phyloP scores from a whole-genome alignment of 768 basidiomycete species.

The Leucosporidium creatinivorum region DNA sequence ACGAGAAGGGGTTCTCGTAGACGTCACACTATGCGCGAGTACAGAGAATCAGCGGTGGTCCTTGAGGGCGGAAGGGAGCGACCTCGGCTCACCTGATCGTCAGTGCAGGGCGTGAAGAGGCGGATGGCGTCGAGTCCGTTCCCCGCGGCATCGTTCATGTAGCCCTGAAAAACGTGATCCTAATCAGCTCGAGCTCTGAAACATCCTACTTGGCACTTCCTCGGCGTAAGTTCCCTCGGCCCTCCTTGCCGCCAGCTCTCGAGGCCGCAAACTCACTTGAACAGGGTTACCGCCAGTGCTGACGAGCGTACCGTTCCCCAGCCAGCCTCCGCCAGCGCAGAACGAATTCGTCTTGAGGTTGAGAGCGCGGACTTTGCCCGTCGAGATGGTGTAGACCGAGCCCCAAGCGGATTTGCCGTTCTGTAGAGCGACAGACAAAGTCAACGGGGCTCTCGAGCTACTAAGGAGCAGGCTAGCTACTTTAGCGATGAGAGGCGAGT shows the following conservation, averaged over 20 bases:
- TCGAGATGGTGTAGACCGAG: slow-evolving; percentile 24
- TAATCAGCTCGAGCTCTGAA: too few relatives aligned
- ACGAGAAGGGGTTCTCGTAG: slow-evolving; percentile 69
- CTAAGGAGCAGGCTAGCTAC: not conserved
- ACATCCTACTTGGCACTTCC: too few relatives aligned
- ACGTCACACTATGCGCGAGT: slow-evolving; percentile 53
- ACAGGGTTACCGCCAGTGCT: slow-evolving; percentile 35
- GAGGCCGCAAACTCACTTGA: slow-evolving; percentile 13
- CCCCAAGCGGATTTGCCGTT: slow-evolving; percentile 30
- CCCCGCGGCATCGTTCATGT: slow-evolving; percentile 58
- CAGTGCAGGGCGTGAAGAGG: slow-evolving; percentile 53
- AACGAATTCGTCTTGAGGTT: slow-evolving; percentile 61
- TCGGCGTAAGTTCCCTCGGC: slow-evolving; percentile 59
- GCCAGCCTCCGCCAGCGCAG: slow-evolving; percentile 38
- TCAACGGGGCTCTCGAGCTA: not conserved
- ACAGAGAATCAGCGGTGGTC: slow-evolving; percentile 31
- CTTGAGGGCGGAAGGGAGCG: not conserved
- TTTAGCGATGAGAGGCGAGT: slow-evolving; percentile 18
- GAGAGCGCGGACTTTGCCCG: slow-evolving; percentile 48
- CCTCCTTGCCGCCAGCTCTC: slow-evolving; percentile 2
- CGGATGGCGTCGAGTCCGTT: slow-evolving; percentile 69
- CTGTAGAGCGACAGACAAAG: not conserved
- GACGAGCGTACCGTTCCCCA: slow-evolving; percentile 39
- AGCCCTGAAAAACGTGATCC: too few relatives aligned
- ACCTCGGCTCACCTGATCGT: slow-evolving; percentile 33